Conservation (phyloP, 106 monocot genomes). For the Dendrobium officinale region DNA sequence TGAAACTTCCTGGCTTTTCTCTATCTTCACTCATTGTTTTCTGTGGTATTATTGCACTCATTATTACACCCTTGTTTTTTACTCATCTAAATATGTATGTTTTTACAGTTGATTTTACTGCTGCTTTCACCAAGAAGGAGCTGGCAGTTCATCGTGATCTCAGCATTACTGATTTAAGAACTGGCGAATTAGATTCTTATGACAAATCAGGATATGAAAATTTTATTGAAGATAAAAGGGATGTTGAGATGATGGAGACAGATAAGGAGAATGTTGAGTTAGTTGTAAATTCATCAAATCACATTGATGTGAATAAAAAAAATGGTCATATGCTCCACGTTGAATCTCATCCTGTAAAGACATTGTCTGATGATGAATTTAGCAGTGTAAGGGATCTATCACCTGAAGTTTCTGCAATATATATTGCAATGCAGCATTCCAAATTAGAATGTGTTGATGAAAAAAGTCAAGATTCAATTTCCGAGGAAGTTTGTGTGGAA, state of each 20-base stretch:
- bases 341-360: constrained; percentile 14
- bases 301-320: constrained; percentile 1
- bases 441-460: constrained; percentile 89
- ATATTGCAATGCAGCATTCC: constrained; percentile 85
- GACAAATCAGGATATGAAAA: constrained; percentile 3
- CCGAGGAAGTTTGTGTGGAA: constrained; percentile 51
- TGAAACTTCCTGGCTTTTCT: no score
- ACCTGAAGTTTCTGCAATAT: constrained; percentile 87
- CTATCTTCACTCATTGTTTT: no score
- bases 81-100: not conserved
- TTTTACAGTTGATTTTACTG: constrained; percentile 22
- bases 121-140: constrained; percentile 18
- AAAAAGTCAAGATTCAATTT: constrained; percentile 65
- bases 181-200: constrained; percentile 1
- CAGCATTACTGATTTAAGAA: constrained; percentile 10
- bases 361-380: constrained; percentile 44
- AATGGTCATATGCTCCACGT: constrained; percentile 2
- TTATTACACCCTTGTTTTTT: not conserved
- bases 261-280: constrained; percentile 7
- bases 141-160: constrained; percentile 9
- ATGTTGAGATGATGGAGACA: not conserved
- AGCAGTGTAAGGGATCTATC: constrained; percentile 50
- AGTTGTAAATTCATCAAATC: not conserved
- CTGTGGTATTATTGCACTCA: not conserved
- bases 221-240: constrained; percentile 5